These are phyloP conservation scores for Kodamaea ohmeri DNA, from an alignment of 1,139 yeast genomes.

Conservation along the genomic window DNA sequence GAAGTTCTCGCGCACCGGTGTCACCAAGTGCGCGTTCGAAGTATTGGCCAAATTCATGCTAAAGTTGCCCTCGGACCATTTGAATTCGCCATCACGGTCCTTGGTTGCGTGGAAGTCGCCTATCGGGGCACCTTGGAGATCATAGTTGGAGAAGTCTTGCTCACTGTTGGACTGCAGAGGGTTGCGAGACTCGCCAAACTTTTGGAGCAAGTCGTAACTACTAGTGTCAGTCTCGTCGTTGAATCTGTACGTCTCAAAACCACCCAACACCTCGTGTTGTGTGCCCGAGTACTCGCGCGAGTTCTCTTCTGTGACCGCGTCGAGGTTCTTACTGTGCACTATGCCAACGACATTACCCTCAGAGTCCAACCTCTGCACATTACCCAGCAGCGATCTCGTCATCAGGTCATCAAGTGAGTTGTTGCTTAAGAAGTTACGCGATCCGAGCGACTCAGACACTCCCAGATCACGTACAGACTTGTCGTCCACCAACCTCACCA, in stretches of 20 bases:
- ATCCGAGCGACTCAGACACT: conserved; percentile 28
- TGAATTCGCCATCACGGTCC: conserved; percentile 26
- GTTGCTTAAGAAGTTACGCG: conserved; percentile 27
- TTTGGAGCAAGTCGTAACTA: conserved; percentile 26
- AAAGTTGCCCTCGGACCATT: conserved; percentile 23
- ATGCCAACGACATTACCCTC: conserved; percentile 49
- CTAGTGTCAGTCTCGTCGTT: conserved; percentile 20
- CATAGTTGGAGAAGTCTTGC: conserved; percentile 16
- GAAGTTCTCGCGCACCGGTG: conserved; percentile 5
- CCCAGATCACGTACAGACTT: conserved; percentile 30
- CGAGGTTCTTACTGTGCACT: conserved; percentile 25
- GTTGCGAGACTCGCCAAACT: conserved; percentile 20
- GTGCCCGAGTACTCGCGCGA: conserved; percentile 21
- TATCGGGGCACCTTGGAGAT: conserved; percentile 11
- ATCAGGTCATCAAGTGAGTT: conserved; percentile 30
- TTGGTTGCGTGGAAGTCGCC: conserved; percentile 28
- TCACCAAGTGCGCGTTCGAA: conserved; percentile 1
- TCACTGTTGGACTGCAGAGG: conserved; percentile 22
- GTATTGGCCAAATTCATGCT: conserved; percentile 5
- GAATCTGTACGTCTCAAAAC: conserved; percentile 9
- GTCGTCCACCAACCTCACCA: conserved; percentile 74
- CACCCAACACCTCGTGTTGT: conserved; percentile 8
- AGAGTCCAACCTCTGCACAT: conserved; percentile 52
- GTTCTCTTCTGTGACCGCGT: conserved; percentile 33
- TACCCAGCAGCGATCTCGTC: conserved; percentile 39